Conservation (phyloP, 768 basidiomycete genomes). For the Dictyophora rubrovolvata region DNA sequence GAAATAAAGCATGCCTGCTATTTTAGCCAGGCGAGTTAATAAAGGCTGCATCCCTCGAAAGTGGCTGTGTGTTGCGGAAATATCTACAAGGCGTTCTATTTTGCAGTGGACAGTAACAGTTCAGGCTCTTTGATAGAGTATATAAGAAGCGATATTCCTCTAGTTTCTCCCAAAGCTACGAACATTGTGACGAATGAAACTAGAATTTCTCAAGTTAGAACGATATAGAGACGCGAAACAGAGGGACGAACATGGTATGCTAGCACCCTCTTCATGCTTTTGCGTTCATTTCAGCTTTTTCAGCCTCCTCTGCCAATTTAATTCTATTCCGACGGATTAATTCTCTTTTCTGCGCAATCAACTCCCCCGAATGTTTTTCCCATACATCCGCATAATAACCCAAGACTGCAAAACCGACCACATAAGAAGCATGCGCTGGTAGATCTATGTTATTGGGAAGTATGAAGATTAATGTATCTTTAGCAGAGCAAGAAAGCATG, state of each 20-base stretch:
- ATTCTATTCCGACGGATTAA: constrained; percentile 47
- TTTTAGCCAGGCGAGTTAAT: too few species aligned
- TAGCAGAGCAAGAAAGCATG: not conserved
- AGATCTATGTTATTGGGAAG: constrained; percentile 39
- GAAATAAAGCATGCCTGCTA: too few species aligned
- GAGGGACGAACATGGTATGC: too few species aligned
- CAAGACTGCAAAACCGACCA: constrained; percentile 56
- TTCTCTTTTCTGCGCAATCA: constrained; percentile 53
- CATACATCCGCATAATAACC: constrained; percentile 70
- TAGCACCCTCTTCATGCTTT: not conserved
- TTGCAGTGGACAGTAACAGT: not conserved
- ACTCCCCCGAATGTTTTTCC: constrained; percentile 50
- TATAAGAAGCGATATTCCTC: too few species aligned
- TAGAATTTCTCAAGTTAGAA: too few species aligned
- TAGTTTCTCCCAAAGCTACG: too few species aligned
- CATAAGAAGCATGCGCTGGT: constrained; percentile 57
- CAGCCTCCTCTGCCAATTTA: constrained; percentile 24
- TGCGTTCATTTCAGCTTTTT: constrained; percentile 15
- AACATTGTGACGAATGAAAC: too few species aligned
- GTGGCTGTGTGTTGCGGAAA: not conserved
- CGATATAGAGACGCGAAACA: too few species aligned
- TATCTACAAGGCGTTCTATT: not conserved
- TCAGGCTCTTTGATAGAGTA: too few species aligned
- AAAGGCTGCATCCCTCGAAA: not conserved
- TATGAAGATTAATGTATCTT: not conserved